These are phyloP conservation scores for Aegilops tauschii DNA, from an alignment of 176 grass and related monocot genomes.

Conservation along the genomic window DNA sequence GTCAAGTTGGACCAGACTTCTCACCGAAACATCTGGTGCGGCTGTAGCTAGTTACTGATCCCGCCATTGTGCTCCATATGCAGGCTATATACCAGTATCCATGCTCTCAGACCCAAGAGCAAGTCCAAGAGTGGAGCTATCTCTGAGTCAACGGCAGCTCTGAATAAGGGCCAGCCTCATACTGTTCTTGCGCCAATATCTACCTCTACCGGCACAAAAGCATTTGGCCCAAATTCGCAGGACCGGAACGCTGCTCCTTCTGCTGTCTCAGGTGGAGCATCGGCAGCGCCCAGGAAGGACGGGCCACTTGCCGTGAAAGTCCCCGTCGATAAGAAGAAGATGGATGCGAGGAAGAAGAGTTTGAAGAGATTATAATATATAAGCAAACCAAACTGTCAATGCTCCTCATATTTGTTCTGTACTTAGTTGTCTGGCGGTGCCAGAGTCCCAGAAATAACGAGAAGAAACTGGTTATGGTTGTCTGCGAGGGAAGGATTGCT, in stretches of 20 bases:
- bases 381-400: neutral
- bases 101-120: constrained; percentile 70
- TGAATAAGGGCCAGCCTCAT: constrained; percentile 56
- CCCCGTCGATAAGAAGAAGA: constrained; percentile 74
- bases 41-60: neutral
- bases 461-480: neutral
- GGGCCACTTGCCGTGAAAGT: constrained; percentile 39
- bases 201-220: constrained; percentile 36
- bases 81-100: constrained; percentile 73
- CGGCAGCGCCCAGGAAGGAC: constrained; percentile 47
- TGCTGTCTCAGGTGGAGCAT: constrained; percentile 25
- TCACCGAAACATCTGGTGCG: neutral
- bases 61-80: constrained; percentile 5
- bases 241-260: constrained; percentile 59
- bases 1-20: neutral
- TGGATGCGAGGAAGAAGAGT: constrained; percentile 85
- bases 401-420: neutral
- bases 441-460: neutral
- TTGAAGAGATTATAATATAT: constrained; percentile 64
- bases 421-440: neutral
- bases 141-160: constrained; percentile 55
- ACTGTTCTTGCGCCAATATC: constrained; percentile 39
- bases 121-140: constrained; percentile 68
- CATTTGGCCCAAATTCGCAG: constrained; percentile 29
- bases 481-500: neutral